Conservation (phyloP, 345 rosid genomes). For the Salix udensis region DNA sequence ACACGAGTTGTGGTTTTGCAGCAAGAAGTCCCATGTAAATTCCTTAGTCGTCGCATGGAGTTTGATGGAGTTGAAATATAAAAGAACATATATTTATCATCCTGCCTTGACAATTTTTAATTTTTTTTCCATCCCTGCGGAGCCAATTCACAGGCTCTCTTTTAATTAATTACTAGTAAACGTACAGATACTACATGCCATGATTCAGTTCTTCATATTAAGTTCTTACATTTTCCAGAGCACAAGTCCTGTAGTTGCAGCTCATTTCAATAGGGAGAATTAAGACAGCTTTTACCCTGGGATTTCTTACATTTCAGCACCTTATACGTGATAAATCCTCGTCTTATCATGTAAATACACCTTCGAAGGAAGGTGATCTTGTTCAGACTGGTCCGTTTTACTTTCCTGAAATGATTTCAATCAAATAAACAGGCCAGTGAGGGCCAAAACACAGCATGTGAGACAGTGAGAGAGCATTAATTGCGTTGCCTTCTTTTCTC, state of each 20-base stretch:
- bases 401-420: background rate
- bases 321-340: background rate
- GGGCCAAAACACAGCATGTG: background rate
- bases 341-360: background rate
- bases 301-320: background rate
- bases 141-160: background rate
- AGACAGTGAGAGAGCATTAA: background rate
- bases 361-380: background rate
- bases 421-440: background rate
- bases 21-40: background rate
- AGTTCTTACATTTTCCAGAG: background rate
- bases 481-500: background rate
- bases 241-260: background rate
- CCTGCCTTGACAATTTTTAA: background rate
- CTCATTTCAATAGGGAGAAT: background rate
- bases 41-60: background rate
- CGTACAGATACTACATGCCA: background rate
- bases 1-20: background rate
- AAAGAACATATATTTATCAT: background rate
- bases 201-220: background rate
- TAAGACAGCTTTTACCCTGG: background rate
- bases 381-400: background rate
- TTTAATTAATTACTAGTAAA: background rate
- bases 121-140: background rate
- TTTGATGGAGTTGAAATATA: background rate